Conservation (phyloP, 2,329 filamentous ascomycete species). For the Xylaria sp. region DNA sequence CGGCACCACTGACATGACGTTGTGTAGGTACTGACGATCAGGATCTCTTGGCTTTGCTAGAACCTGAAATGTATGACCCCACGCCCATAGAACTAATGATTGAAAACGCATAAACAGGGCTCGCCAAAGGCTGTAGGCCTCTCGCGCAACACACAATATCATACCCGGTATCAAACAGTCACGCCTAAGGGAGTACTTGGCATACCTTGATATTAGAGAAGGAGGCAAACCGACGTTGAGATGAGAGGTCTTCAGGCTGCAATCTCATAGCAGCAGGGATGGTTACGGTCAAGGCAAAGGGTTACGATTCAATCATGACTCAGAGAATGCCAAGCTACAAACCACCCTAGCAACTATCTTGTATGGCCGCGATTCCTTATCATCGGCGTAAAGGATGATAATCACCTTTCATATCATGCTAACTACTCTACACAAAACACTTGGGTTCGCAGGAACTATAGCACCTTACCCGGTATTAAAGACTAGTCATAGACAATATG, state of each 20-base stretch:
- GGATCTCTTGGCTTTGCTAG: constrained; percentile 10
- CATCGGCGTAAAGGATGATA: background rate
- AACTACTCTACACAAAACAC: background rate
- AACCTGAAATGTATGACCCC: constrained; percentile 2
- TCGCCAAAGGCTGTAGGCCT: background rate
- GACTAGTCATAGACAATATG: background rate
- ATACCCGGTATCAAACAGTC: too few relatives aligned
- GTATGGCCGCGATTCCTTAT: background rate
- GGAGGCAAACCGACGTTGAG: too few relatives aligned
- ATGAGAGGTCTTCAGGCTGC: too few relatives aligned
- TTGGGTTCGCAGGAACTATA: background rate
- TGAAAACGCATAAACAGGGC: background rate
- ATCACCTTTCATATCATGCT: background rate
- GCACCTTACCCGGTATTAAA: background rate
- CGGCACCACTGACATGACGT: background rate
- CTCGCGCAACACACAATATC: background rate
- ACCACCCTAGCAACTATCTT: background rate
- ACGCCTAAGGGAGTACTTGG: too few relatives aligned
- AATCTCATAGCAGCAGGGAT: too few relatives aligned
- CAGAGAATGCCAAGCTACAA: too few relatives aligned
- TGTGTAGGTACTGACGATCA: constrained; percentile 10
- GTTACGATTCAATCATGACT: too few relatives aligned
- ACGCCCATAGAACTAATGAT: constrained; percentile 18
- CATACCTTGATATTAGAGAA: too few relatives aligned
- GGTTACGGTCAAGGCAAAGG: too few relatives aligned